Base-by-base conservation (phyloP, 179 eudicot species). In the Pouteria campechiana region DNA sequence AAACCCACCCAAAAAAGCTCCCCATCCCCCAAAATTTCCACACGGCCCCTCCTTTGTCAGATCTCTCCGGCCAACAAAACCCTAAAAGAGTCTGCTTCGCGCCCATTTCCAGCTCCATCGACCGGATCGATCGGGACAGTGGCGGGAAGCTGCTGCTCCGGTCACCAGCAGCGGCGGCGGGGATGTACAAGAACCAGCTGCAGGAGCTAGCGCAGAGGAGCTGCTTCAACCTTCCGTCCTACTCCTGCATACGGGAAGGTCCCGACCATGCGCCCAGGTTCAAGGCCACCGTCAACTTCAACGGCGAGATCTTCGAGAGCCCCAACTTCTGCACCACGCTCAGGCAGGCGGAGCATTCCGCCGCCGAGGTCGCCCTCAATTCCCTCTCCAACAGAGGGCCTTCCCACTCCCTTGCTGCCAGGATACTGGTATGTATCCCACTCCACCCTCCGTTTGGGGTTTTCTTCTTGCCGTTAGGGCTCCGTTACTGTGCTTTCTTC, bases 201-300 rank as follows among this genome's bases (percentile, higher is more conserved):
- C 75, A 69, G 37, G 75, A 69, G 75, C 64, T 69, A 42, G 75
- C 71, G 32, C 75, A 69, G 60, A 46, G 75, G 50, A 69, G 75
- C 61, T 69, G 71, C 71, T 65, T 70, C 56, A 70, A 52, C 38
- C 57, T 70, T 22, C 76, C 76, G 0, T 50, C 68, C 2, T 70
- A 70, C 61, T 64, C 61, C 5, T 65, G 64, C 47, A 43, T 64
- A 17, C 5, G 71, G 27, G 71, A 69, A 49, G 71, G 75, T 33
- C 75, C 75, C 2, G 71, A 64, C 57, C 71, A 69, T 64, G 71
- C 75, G 57, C 68, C 75, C 15, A 55, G 75, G 13, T 70, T 70
- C 49, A 70, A 70, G 32, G 56, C 72, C 35, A 25, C 38, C 38
- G 72, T 65, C 17, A 65, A 48, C 61, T 70, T 70, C 45, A 65